Conservation (phyloP, 2,329 filamentous ascomycete species). For the Rugonectria rugulosa region DNA sequence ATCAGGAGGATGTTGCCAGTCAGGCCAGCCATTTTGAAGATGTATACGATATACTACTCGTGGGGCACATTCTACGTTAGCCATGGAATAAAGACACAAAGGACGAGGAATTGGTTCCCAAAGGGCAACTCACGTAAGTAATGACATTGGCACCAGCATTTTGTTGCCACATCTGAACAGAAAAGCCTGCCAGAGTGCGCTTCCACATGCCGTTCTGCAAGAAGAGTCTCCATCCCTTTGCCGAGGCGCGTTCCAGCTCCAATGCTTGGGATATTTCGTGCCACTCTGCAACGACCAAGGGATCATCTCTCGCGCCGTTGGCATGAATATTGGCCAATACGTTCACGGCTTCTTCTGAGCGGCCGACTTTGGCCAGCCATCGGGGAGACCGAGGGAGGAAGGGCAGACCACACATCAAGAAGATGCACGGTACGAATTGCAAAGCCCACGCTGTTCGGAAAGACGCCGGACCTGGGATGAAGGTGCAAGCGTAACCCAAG, state of each 20-base stretch:
- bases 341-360: constrained; percentile 4
- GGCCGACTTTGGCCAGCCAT: constrained; percentile 4
- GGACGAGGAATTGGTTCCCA: neutral
- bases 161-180: constrained; percentile 56
- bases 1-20: constrained; percentile 5
- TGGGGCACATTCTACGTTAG: too few species aligned
- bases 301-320: neutral
- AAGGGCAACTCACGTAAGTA: neutral
- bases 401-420: neutral
- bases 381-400: constrained; percentile 9
- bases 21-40: constrained; percentile 11
- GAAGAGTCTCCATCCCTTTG: constrained; percentile 9
- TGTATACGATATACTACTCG: constrained; percentile 14
- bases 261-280: too few species aligned
- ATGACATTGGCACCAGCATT: constrained; percentile 58
- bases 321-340: neutral
- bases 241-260: constrained; percentile 7
- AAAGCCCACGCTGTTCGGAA: constrained; percentile 12
- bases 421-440: constrained; percentile 1
- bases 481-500: neutral
- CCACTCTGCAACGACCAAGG: neutral
- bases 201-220: constrained; percentile 16
- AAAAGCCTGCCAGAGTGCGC: constrained; percentile 13
- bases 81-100: neutral
- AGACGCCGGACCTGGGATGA: neutral